Evolutionary conservation across 371 early-diverging fungal genomes (phyloP).

Genomic region (Syncephalastrum racemosum): DNA sequence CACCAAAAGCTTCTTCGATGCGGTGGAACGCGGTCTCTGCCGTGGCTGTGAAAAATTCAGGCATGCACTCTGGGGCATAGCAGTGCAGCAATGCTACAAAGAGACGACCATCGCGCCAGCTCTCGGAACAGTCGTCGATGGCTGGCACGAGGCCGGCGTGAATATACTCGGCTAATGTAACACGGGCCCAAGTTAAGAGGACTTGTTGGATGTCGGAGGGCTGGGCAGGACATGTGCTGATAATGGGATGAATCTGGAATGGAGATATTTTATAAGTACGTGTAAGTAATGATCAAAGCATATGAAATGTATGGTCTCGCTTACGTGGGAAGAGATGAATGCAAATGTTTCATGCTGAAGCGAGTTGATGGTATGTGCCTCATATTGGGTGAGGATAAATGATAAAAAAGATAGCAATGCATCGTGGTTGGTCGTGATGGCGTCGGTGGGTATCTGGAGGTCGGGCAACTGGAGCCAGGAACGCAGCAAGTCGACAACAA

Average conservation of each 20-base stretch:
- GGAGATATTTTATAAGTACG: conserved; percentile 3
- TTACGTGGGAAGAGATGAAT: conserved; percentile 36
- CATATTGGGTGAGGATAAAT: conserved; percentile 36
- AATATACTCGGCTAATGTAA: conserved; percentile 57
- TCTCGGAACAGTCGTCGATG: conserved; percentile 52
- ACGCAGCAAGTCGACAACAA: background rate
- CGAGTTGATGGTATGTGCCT: conserved; percentile 25
- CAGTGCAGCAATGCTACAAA: conserved; percentile 68
- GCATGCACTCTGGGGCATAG: conserved; percentile 57
- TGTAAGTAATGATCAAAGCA: background rate
- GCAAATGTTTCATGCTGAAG: conserved; percentile 21
- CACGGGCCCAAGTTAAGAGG: conserved; percentile 62
- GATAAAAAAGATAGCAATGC: conserved; percentile 17
- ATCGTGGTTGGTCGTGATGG: background rate
- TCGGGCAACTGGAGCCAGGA: background rate
- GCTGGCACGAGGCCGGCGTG: conserved; percentile 47
- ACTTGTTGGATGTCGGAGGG: conserved; percentile 44
- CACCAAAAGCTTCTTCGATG: conserved; percentile 18
- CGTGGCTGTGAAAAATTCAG: conserved; percentile 33
- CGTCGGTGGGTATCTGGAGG: conserved; percentile 5
- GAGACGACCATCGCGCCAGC: conserved; percentile 66
- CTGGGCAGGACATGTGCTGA: conserved; percentile 24
- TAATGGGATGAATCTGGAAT: conserved; percentile 15
- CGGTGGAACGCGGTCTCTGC: conserved; percentile 24
- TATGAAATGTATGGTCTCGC: conserved; percentile 4